phyloP scores from a whole-genome alignment of 371 early-diverging fungal genomes.

The Lichtheimia hyalospora region DNA sequence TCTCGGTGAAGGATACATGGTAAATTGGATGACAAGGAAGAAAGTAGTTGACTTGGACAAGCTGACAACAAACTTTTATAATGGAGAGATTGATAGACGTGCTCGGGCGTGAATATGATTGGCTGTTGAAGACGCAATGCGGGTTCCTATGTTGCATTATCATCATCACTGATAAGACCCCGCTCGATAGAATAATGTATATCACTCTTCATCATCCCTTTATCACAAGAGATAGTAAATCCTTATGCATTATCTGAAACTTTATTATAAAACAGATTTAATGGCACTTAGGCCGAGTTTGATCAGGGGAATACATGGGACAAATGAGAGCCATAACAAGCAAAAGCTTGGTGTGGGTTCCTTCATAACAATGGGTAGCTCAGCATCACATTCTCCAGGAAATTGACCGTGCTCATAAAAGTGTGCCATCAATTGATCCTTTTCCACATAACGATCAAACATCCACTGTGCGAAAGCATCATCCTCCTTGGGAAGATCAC shows the following conservation, averaged over 20 bases:
- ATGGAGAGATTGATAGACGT: background rate
- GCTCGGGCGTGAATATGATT: background rate
- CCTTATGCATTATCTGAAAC: too few relatives aligned
- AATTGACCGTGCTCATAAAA: conserved; percentile 78
- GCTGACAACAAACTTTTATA: conserved; percentile 2
- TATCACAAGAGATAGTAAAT: too few relatives aligned
- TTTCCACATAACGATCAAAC: conserved; percentile 74
- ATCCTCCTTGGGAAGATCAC: conserved; percentile 63
- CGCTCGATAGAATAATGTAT: too few relatives aligned
- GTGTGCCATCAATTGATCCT: conserved; percentile 79
- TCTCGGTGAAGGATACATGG: conserved; percentile 2
- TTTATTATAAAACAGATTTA: too few relatives aligned
- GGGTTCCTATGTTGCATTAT: background rate
- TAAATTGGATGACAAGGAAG: background rate
- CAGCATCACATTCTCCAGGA: conserved; percentile 25
- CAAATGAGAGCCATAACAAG: conserved; percentile 28
- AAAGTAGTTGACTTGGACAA: background rate
- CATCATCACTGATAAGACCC: background rate
- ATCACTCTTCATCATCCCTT: too few relatives aligned
- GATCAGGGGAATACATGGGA: conserved; percentile 25
- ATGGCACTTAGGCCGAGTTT: too few relatives aligned
- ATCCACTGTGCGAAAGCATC: conserved; percentile 78
- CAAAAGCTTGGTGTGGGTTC: conserved; percentile 5
- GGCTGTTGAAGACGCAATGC: conserved; percentile 1
- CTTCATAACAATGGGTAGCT: conserved; percentile 6